Conservation (phyloP, 2,329 filamentous ascomycete genomes). For the Colletotrichum incanum region DNA sequence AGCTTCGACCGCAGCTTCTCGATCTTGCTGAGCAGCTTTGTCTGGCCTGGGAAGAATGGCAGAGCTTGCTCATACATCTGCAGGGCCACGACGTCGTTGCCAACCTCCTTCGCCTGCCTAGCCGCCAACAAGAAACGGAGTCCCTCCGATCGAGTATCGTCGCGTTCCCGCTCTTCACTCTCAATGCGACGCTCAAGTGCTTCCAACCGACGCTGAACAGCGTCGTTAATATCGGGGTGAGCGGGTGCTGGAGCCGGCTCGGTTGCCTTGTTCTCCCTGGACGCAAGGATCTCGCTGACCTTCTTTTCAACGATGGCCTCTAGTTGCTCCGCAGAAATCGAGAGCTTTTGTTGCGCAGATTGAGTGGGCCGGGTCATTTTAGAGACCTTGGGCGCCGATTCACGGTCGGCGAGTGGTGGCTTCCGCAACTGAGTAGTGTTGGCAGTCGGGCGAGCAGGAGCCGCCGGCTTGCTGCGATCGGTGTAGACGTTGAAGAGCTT, state of each 20-base stretch:
- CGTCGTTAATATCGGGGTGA: slow-evolving; percentile 76
- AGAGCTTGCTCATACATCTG: slow-evolving; percentile 89
- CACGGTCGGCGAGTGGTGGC: slow-evolving; percentile 60
- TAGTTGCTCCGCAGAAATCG: slow-evolving; percentile 81
- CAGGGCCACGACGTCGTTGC: slow-evolving; percentile 83
- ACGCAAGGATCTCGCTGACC: slow-evolving; percentile 89
- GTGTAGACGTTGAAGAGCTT: slow-evolving; percentile 92
- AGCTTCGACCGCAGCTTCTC: slow-evolving; percentile 72
- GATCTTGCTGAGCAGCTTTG: slow-evolving; percentile 82
- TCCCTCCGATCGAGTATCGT: slow-evolving; percentile 85
- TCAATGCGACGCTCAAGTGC: slow-evolving; percentile 90
- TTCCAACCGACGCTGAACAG: slow-evolving; percentile 85
- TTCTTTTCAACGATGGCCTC: slow-evolving; percentile 95
- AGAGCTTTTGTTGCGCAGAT: slow-evolving; percentile 52
- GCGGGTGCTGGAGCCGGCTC: slow-evolving; percentile 56
- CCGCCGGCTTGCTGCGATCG: slow-evolving; percentile 73
- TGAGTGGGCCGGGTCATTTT: slow-evolving; percentile 61
- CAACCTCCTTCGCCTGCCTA: slow-evolving; percentile 88
- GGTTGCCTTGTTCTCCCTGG: slow-evolving; percentile 74
- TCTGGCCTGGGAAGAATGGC: slow-evolving; percentile 88
- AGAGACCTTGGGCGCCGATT: slow-evolving; percentile 59
- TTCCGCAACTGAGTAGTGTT: slow-evolving; percentile 59
- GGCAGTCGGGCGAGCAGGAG: slow-evolving; percentile 52
- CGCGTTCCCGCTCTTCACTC: slow-evolving; percentile 65
- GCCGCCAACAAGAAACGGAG: slow-evolving; percentile 91